Conservation (phyloP, 768 basidiomycete species). For the Phanerodontia chrysosporium region DNA sequence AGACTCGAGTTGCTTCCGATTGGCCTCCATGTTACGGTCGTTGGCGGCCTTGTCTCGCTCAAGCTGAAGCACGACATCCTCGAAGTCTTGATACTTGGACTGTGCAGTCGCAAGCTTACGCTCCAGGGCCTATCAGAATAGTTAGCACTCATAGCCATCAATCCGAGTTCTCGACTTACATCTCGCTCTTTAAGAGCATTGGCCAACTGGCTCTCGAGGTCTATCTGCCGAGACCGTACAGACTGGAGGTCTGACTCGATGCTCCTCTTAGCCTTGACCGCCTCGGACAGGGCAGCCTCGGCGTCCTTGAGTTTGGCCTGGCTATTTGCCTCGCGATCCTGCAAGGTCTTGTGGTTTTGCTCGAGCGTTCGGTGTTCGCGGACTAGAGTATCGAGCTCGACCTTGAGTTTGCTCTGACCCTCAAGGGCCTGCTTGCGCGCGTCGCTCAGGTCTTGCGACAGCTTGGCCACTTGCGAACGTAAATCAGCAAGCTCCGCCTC, state of each 20-base stretch:
- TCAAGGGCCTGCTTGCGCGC: constrained; percentile 60
- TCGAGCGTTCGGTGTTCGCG: constrained; percentile 60
- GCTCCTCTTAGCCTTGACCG: constrained; percentile 64
- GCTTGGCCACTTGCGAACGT: constrained; percentile 52
- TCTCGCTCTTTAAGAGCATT: constrained; percentile 67
- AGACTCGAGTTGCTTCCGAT: constrained; percentile 66
- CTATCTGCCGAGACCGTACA: constrained; percentile 64
- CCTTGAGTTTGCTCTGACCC: constrained; percentile 65
- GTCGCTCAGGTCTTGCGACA: constrained; percentile 66
- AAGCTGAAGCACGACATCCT: constrained; percentile 80
- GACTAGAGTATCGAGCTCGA: constrained; percentile 64
- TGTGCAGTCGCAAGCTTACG: constrained; percentile 71
- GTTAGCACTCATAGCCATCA: background rate
- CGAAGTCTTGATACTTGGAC: constrained; percentile 77
- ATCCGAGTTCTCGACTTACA: constrained; percentile 38
- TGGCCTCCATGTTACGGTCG: constrained; percentile 65
- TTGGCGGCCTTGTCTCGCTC: constrained; percentile 79
- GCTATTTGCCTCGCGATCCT: constrained; percentile 51
- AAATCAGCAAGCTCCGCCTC: constrained; percentile 79
- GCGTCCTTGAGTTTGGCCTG: constrained; percentile 47
- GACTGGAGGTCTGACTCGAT: constrained; percentile 71
- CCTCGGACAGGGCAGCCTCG: constrained; percentile 46
- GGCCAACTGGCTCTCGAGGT: constrained; percentile 59
- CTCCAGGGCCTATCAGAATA: constrained; percentile 56
- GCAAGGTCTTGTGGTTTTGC: constrained; percentile 59